Base-by-base conservation (phyloP, 495 filamentous ascomycete genomes). In the Podospora appendiculata region DNA sequence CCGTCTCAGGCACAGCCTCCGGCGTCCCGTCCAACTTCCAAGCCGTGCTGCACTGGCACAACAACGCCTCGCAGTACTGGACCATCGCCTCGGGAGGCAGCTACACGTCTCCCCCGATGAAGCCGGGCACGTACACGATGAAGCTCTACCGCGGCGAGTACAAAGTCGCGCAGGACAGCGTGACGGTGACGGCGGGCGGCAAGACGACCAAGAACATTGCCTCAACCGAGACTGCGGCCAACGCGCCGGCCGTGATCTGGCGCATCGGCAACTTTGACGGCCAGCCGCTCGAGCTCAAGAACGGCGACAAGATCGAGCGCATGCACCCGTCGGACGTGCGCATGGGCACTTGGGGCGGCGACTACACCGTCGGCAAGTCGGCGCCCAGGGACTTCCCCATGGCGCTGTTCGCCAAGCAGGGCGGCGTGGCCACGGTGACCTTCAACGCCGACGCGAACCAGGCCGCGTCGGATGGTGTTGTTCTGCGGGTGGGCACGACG, bases 41-140 rank as follows among this genome's bases (percentile, higher is more conserved):
- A 34, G 65, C 69, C 45, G 82, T 85, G 1, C 61, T 85, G 8
- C 81, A 85, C 60, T 85, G 80, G 81, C 78, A 77, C 58, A 85
- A 84, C 60, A 59, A 63, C 13, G 72, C 61, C 4, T 79, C 81
- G 1, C 82, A 84, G 48, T 84, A 84, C 65, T 85, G 82, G 82
- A 68, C 73, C 6, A 72, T 77, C 50, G 57, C 61, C 4, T 70
- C 70, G 3, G 62, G 58, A 16, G 36, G 32, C 9, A 57, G 54
- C 8, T 85, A 81, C 60, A 78, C 71, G 6, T 83, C 80, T 0
- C 81, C 81, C 0, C 66, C 72, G 7, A 84, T 85, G 82, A 84
- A 84, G 58, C 72, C 79, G 0, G 82, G 82, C 6, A 78, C 77
- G 0, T 85, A 84, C 65, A 79, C 76, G 0, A 80, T 81, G 75